Evolutionary conservation across 75 land plant species (phyloP).

Genomic region (Larix kaempferi): DNA sequence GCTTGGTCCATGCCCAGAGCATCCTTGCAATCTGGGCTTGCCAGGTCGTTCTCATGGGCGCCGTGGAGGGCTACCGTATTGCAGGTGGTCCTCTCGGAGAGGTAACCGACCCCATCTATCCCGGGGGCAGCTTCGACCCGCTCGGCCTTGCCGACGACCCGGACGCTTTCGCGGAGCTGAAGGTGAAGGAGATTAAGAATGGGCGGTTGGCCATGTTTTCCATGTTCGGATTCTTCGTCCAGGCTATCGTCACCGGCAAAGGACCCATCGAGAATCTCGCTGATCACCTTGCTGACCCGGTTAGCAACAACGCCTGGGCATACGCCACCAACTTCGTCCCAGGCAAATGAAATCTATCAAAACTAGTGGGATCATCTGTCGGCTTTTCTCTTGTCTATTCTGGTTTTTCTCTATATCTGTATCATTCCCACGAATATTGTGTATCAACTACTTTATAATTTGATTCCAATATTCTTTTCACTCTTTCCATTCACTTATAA

Average conservation of each 20-base stretch:
- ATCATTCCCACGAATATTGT: no score
- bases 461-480: no score
- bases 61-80: constrained; percentile 61
- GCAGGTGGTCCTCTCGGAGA: constrained; percentile 66
- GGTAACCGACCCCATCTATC: constrained; percentile 57
- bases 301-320: constrained; percentile 49
- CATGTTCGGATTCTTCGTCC: constrained; percentile 77
- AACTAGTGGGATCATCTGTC: no score
- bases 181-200: constrained; percentile 74
- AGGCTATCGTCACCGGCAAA: constrained; percentile 79
- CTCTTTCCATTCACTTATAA: no score
- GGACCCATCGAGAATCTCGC: constrained; percentile 69
- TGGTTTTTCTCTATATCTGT: no score
- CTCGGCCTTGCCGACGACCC: constrained; percentile 63
- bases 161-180: constrained; percentile 62
- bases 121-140: constrained; percentile 66
- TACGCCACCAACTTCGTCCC: constrained; percentile 48
- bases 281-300: constrained; percentile 62
- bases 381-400: no score
- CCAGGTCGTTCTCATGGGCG: constrained; percentile 74
- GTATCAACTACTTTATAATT: no score
- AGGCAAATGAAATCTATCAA: constrained; percentile 4
- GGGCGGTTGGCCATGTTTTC: constrained; percentile 87
- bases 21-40: constrained; percentile 77
- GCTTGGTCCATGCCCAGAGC: constrained; percentile 76